Evolutionary conservation across 2,329 filamentous ascomycete genomes (phyloP).

Genomic region (Arthrobotrys pseudoclavata): DNA sequence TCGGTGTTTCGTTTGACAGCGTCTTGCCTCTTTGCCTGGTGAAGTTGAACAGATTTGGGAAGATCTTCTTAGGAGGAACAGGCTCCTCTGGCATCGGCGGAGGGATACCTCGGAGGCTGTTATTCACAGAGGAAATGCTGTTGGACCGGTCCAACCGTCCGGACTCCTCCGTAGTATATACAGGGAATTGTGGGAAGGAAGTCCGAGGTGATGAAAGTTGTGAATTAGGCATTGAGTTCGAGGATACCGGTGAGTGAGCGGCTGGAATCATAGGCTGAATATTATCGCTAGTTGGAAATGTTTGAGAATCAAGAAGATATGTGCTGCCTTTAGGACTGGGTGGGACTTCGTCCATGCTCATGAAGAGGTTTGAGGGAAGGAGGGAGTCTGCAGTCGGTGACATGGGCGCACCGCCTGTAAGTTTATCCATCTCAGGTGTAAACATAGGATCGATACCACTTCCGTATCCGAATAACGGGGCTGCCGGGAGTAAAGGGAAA

Average conservation of each 20-base stretch:
- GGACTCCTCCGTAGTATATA: conserved; percentile 59
- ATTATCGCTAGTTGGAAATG: conserved; percentile 59
- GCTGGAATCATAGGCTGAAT: conserved; percentile 63
- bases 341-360: conserved; percentile 74
- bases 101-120: conserved; percentile 55
- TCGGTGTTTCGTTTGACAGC: conserved; percentile 73
- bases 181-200: conserved; percentile 63
- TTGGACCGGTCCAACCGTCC: conserved; percentile 44
- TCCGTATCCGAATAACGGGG: conserved; percentile 72
- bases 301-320: conserved; percentile 54
- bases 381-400: conserved; percentile 82
- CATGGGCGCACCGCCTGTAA: conserved; percentile 77
- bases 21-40: conserved; percentile 74
- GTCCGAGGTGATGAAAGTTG: conserved; percentile 63
- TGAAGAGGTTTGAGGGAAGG: conserved; percentile 76
- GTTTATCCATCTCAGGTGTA: conserved; percentile 61
- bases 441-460: conserved; percentile 66
- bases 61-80: conserved; percentile 49
- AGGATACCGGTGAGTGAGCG: conserved; percentile 75
- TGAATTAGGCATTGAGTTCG: conserved; percentile 65
- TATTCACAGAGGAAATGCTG: conserved; percentile 60
- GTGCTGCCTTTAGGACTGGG: conserved; percentile 66
- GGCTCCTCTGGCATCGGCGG: conserved; percentile 53
- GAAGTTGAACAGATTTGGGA: conserved; percentile 62
- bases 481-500: conserved; percentile 68